phyloP scores from a whole-genome alignment of 2,329 filamentous ascomycete species.

The Epichloe scottii region DNA sequence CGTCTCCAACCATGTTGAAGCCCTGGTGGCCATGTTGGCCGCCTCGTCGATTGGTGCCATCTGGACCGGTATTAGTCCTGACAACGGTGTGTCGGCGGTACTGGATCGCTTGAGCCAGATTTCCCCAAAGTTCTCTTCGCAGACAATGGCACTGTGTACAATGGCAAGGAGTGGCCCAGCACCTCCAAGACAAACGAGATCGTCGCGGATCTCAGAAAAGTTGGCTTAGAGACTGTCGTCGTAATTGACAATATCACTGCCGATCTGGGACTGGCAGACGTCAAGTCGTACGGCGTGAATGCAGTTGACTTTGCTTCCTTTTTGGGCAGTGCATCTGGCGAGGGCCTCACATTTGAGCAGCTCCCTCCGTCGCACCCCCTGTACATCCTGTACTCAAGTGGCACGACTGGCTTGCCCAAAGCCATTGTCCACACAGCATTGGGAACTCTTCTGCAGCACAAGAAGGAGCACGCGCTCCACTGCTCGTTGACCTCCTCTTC shows the following conservation, averaged over 20 bases:
- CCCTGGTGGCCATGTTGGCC: slow-evolving; percentile 78
- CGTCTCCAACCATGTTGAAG: slow-evolving; percentile 80
- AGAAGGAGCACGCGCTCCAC: slow-evolving; percentile 88
- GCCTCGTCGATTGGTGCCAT: slow-evolving; percentile 72
- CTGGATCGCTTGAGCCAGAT: slow-evolving; percentile 81
- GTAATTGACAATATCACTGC: slow-evolving; percentile 55
- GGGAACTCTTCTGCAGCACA: slow-evolving; percentile 88
- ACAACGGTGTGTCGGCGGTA: slow-evolving; percentile 84
- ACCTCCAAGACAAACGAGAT: slow-evolving; percentile 70
- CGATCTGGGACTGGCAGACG: slow-evolving; percentile 28
- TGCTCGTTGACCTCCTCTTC: slow-evolving; percentile 64
- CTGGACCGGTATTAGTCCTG: slow-evolving; percentile 88
- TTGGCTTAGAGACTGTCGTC: slow-evolving; percentile 56
- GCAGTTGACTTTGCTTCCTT: slow-evolving; percentile 34
- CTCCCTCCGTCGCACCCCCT: slow-evolving; percentile 77
- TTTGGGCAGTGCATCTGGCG: slow-evolving; percentile 27
- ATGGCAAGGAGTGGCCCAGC: slow-evolving; percentile 78
- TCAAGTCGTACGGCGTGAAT: slow-evolving; percentile 26
- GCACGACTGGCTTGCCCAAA: slow-evolving; percentile 79
- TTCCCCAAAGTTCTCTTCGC: slow-evolving; percentile 71
- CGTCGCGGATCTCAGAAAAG: slow-evolving; percentile 44
- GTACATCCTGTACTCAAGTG: slow-evolving; percentile 87
- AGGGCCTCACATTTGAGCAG: slow-evolving; percentile 55
- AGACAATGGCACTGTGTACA: slow-evolving; percentile 82
- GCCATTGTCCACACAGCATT: slow-evolving; percentile 88